These are phyloP conservation scores for Wickerhamomyces sp. DNA, from an alignment of 1,139 yeast species.

Conservation along the genomic window DNA sequence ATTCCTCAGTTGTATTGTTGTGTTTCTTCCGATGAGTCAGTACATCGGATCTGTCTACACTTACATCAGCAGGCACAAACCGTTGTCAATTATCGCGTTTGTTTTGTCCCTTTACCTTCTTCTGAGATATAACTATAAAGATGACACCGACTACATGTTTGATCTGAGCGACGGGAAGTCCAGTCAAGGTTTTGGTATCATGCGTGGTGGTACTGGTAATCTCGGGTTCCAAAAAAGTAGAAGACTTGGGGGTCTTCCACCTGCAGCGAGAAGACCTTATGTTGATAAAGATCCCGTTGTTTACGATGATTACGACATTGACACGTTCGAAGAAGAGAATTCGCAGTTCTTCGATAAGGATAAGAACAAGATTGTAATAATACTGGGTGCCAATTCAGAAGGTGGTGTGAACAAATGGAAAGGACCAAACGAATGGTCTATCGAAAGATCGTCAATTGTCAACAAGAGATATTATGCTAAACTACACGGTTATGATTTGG, in stretches of 20 bases:
- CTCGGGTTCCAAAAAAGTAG: conserved; percentile 16
- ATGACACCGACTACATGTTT: conserved; percentile 10
- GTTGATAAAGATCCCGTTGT: conserved; percentile 10
- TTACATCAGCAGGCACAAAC: background rate
- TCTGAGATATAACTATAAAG: background rate
- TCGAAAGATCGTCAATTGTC: conserved; percentile 29
- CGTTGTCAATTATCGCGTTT: background rate
- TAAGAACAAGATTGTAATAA: conserved; percentile 26
- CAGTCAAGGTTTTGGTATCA: conserved; percentile 19
- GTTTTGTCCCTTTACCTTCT: background rate
- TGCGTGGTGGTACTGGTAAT: conserved; percentile 23
- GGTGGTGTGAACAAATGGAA: conserved; percentile 32
- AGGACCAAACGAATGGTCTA: conserved; percentile 31
- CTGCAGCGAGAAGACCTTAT: conserved; percentile 12
- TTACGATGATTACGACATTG: conserved; percentile 12
- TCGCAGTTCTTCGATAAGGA: conserved; percentile 8
- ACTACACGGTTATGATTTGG: conserved; percentile 30
- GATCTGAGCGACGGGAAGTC: conserved; percentile 19
- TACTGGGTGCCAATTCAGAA: conserved; percentile 30
- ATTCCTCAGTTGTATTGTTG: too few species aligned
- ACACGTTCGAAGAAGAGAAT: conserved; percentile 2
- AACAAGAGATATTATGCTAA: conserved; percentile 30
- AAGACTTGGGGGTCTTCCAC: conserved; percentile 22
- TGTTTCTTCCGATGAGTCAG: too few species aligned
- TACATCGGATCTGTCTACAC: too few species aligned